Base-by-base conservation (phyloP, 2,329 filamentous ascomycete species). In the Monilinia vaccinii-corymbosi region DNA sequence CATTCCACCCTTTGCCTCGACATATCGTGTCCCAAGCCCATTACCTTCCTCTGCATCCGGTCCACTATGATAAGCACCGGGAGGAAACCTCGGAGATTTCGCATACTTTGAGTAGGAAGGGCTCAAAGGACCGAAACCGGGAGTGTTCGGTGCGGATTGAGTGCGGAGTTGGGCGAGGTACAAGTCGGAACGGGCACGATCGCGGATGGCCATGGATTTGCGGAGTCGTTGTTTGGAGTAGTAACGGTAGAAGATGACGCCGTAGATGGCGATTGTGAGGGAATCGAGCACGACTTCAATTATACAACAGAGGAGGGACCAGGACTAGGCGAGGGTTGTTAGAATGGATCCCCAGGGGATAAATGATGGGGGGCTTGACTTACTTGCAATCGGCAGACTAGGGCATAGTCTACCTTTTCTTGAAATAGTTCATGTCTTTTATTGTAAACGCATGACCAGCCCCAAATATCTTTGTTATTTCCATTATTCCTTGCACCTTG, bases 371-470 rank as follows among this genome's bases (percentile, higher is more conserved):
- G n/a, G 16, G 5, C 28, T 21, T 44, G 55, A 68, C 81, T 75
- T 77, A 88, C 86, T 79, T 89, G 86, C 70, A 99, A 84, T 69
- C 93, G 88, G 78, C 94, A 99, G 66, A 97, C 82, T 55, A 99
- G 86, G 31, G 84, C 84, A 75, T 97, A 99, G 75, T 94, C 81
- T 68, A 99, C 83, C 69, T 94, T 86, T 60, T 92, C 79, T 63
- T 84, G 72, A 73, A 93, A 97, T 57, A 96, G 77, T 55, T 91
- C 76, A 59, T 86, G 78, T 63, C 93, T 86, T 65, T 86, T 84
- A 74, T 97, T 97, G 70, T 96, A 82, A 60, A 92, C 87, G 74
- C 94, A 99, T n/a, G 91, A 85, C 94, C 94, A 99, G 62, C 93
- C 92, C 94, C 94, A 99, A 75, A 99, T 83, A 74, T 99, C 94